A percentile compares a stretch with the other conserved stretches of the same genome.
phyloP scores from a whole-genome alignment of 805 yeast genomes.

The Hanseniaspora mollemarum region DNA sequence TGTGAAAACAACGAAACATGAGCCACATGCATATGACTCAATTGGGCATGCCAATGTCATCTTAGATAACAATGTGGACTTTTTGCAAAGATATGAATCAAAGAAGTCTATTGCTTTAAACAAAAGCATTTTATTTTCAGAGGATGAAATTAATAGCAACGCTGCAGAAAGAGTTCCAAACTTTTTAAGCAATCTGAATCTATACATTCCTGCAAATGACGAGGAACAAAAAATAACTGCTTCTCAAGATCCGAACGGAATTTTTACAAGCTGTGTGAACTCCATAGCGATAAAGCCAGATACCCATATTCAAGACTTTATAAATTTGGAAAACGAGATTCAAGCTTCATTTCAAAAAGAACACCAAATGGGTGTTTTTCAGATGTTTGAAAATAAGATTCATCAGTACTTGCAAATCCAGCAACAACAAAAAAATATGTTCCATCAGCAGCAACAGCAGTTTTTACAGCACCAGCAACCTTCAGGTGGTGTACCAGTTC shows the following conservation, averaged over 20 bases:
- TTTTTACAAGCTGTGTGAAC: conserved; percentile 7
- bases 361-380: conserved; percentile 4
- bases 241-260: not conserved
- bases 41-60: conserved; percentile 9
- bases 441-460: conserved; percentile 22
- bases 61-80: conserved; percentile 2
- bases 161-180: conserved; percentile 1
- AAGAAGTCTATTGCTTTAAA: not conserved
- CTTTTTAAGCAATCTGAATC: not conserved
- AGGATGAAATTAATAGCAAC: not conserved
- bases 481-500: conserved; percentile 21
- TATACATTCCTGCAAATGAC: not conserved
- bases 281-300: conserved; percentile 3
- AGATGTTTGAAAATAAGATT: conserved; percentile 15
- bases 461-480: conserved; percentile 15
- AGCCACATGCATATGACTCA: conserved; percentile 6
- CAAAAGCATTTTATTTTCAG: not conserved
- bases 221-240: not conserved
- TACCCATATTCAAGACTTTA: conserved; percentile 1
- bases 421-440: conserved; percentile 27
- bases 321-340: conserved; percentile 12
- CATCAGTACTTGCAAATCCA: conserved; percentile 22
- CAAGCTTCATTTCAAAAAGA: conserved; percentile 9
- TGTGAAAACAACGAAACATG: not conserved
- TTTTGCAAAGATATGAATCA: not conserved